Percentiles rank a stretch among this genome's conserved stretches.
These are phyloP conservation scores for Amorphotheca resinae DNA, from an alignment of 495 filamentous ascomycete genomes.

Conservation along the genomic window DNA sequence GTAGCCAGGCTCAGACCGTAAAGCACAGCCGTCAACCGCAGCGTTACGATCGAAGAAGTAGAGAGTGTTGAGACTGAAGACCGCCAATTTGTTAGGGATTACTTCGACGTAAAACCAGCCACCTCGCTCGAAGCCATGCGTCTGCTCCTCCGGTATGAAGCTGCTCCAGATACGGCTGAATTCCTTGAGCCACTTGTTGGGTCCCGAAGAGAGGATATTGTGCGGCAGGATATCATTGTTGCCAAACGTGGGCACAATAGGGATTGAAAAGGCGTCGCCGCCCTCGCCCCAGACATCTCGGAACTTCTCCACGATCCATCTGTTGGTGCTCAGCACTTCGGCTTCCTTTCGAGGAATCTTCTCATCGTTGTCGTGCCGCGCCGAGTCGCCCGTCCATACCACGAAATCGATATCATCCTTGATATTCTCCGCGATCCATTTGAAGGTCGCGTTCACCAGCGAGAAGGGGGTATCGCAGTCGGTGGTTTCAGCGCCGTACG, in stretches of 20 bases:
- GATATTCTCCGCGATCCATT: constrained; percentile 79
- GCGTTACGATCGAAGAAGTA: constrained; percentile 92
- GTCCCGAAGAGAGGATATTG: constrained; percentile 79
- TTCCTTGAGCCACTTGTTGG: constrained; percentile 67
- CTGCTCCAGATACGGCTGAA: constrained; percentile 64
- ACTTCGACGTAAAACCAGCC: constrained; percentile 94
- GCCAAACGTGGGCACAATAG: constrained; percentile 80
- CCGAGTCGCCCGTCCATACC: constrained; percentile 95
- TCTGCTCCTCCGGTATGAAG: constrained; percentile 89
- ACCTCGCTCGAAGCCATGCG: constrained; percentile 80
- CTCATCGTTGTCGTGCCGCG: constrained; percentile 90
- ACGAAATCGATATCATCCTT: constrained; percentile 85
- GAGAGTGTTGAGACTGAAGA: constrained; percentile 92
- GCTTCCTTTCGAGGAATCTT: constrained; percentile 56
- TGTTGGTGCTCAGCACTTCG: constrained; percentile 67
- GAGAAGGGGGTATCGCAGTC: constrained; percentile 77
- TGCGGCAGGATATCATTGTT: constrained; percentile 98
- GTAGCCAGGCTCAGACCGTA: constrained; percentile 69
- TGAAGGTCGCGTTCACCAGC: constrained; percentile 80
- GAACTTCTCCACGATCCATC: constrained; percentile 64
- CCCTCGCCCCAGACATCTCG: constrained; percentile 50
- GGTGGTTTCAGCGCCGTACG: constrained; percentile 70
- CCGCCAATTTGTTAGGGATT: constrained; percentile 71
- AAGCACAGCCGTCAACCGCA: constrained; percentile 78
- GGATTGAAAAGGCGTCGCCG: constrained; percentile 49